phyloP scores from a whole-genome alignment of 495 filamentous ascomycete genomes.

The Lophium mytilinum region DNA sequence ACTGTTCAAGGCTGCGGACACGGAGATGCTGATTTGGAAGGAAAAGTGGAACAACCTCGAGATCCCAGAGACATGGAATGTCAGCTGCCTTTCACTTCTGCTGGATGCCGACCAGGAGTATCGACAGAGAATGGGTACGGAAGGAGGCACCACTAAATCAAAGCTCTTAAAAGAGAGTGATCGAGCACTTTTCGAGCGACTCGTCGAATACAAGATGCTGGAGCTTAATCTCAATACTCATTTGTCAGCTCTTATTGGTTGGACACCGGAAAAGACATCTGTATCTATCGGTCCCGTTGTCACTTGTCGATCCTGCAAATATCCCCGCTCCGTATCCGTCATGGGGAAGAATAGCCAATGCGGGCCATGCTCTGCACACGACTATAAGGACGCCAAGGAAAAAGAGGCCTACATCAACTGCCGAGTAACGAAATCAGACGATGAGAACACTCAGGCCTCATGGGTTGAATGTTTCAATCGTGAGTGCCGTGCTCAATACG shows the following conservation, averaged over 20 bases:
- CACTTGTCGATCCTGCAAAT: conserved; percentile 36
- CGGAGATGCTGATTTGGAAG: conserved; percentile 34
- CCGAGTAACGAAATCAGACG: conserved; percentile 29
- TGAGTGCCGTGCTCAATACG: conserved; percentile 40
- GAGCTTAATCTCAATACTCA: conserved; percentile 38
- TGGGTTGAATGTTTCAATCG: conserved; percentile 39
- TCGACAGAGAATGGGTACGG: conserved; percentile 7
- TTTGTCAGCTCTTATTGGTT: conserved; percentile 32
- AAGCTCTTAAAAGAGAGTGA: conserved; percentile 29
- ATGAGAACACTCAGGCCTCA: conserved; percentile 16
- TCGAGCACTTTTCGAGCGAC: conserved; percentile 31
- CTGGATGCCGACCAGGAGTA: conserved; percentile 38
- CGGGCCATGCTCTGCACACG: conserved; percentile 30
- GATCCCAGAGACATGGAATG: conserved; percentile 41
- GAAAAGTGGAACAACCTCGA: conserved; percentile 38
- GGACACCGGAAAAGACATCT: conserved; percentile 37
- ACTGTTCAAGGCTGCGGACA: conserved; percentile 31
- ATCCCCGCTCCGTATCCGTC: conserved; percentile 40
- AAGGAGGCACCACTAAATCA: neutral
- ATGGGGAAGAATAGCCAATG: conserved; percentile 35
- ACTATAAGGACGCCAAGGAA: conserved; percentile 5
- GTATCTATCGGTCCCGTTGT: conserved; percentile 33
- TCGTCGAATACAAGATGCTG: conserved; percentile 43
- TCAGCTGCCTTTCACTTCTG: conserved; percentile 37
- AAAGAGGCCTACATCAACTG: conserved; percentile 7